Percentiles rank a stretch among this genome's conserved stretches.
Evolutionary conservation across 768 basidiomycete species (phyloP).

Genomic region (Mycena filopes): DNA sequence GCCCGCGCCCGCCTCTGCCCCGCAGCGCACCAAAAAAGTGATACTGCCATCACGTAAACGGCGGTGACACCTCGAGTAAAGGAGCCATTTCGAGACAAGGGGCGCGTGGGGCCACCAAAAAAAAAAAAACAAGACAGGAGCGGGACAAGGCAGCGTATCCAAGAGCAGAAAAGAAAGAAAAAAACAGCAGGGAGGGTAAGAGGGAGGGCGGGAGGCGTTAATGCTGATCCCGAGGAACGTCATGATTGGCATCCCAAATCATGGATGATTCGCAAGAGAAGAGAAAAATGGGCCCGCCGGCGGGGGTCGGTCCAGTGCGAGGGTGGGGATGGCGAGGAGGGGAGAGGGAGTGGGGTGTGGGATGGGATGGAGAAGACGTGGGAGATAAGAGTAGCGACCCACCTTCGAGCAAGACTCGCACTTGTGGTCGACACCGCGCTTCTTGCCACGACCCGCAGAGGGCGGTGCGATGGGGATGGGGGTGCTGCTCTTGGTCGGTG

Average conservation of each 20-base stretch:
- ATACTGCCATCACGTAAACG: not conserved
- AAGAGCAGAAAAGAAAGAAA: not conserved
- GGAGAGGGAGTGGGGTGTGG: not conserved
- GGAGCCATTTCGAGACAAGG: not conserved
- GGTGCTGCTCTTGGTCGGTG: constrained; percentile 39
- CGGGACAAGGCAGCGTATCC: not conserved
- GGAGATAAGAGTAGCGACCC: constrained; percentile 32
- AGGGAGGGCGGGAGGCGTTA: not conserved
- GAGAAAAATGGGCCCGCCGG: not conserved
- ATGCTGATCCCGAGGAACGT: not conserved
- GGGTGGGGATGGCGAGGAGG: not conserved
- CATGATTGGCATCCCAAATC: constrained; percentile 22
- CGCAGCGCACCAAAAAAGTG: not conserved
- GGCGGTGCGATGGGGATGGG: constrained; percentile 51
- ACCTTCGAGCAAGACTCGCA: constrained; percentile 98
- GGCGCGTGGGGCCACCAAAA: not conserved
- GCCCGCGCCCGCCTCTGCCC: not conserved
- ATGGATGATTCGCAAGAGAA: not conserved
- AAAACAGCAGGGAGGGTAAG: not conserved
- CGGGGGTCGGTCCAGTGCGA: not conserved
- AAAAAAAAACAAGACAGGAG: constrained; percentile 10
- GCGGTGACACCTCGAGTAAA: not conserved
- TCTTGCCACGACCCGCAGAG: constrained; percentile 56
- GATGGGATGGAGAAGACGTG: not conserved
- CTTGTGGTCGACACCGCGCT: constrained; percentile 86